Percentiles rank a stretch among this genome's conserved stretches.
These are phyloP conservation scores for Globisporangium splendens DNA, from an alignment of 352 stramenopile genomes.

Conservation along the genomic window DNA sequence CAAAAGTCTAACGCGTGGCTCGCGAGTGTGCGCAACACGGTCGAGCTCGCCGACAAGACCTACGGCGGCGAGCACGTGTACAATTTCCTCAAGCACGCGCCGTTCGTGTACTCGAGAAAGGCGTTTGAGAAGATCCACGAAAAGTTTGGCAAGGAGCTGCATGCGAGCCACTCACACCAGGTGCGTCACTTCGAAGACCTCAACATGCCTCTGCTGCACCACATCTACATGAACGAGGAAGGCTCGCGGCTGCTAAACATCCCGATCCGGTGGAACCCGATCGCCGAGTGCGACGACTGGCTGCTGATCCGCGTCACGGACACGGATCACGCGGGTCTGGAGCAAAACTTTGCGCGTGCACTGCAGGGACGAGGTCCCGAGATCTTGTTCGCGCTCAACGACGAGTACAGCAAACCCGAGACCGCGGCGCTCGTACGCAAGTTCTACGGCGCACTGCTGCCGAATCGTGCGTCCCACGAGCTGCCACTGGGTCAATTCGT, in stretches of 20 bases:
- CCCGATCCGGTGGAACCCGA: conserved; percentile 63
- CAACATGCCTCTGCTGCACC: conserved; percentile 62
- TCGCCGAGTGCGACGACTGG: conserved; percentile 76
- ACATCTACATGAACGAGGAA: conserved; percentile 86
- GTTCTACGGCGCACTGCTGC: conserved; percentile 66
- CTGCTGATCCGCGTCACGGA: conserved; percentile 71
- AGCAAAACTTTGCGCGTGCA: conserved; percentile 29
- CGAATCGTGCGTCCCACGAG: conserved; percentile 48
- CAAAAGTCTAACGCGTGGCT: conserved; percentile 71
- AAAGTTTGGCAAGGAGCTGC: conserved; percentile 52
- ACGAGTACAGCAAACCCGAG: conserved; percentile 58
- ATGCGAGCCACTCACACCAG: conserved; percentile 56
- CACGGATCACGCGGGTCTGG: conserved; percentile 28
- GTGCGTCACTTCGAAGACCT: conserved; percentile 66
- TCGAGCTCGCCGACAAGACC: conserved; percentile 56
- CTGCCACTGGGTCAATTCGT: conserved; percentile 44
- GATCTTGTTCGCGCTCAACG: conserved; percentile 74
- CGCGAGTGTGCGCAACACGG: conserved; percentile 73
- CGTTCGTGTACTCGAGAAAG: conserved; percentile 73
- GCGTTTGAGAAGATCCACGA: conserved; percentile 76
- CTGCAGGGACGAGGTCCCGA: conserved; percentile 50
- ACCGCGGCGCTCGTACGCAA: conserved; percentile 48
- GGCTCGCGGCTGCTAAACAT: conserved; percentile 49
- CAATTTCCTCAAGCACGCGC: conserved; percentile 85
- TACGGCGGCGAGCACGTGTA: conserved; percentile 84